These are phyloP conservation scores for Millerozyma miso DNA, from an alignment of 805 yeast genomes.

Conservation along the genomic window DNA sequence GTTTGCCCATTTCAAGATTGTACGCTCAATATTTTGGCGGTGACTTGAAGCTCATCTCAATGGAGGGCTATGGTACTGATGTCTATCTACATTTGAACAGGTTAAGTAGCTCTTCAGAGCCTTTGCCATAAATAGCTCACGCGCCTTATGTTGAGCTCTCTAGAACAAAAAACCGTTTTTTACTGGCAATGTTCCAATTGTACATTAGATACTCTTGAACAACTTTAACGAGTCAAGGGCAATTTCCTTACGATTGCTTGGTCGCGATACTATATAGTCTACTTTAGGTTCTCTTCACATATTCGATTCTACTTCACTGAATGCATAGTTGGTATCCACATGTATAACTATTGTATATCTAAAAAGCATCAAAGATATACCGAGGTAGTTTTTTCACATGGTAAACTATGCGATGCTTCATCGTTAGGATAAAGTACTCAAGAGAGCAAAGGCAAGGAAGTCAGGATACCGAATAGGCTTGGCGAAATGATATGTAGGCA, in stretches of 20 bases:
- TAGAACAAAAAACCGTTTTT: neutral
- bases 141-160: neutral
- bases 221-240: too few relatives aligned
- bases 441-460: too few relatives aligned
- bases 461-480: too few relatives aligned
- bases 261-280: neutral
- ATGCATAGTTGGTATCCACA: too few relatives aligned
- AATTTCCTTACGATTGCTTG: too few relatives aligned
- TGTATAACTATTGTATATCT: too few relatives aligned
- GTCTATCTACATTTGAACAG: slow-evolving; percentile 84
- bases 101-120: slow-evolving; percentile 69
- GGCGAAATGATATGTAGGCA: too few relatives aligned
- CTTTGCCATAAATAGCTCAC: slow-evolving; percentile 40
- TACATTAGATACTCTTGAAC: too few relatives aligned
- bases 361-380: too few relatives aligned
- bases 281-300: neutral
- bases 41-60: slow-evolving; percentile 76
- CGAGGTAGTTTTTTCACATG: too few relatives aligned
- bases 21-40: slow-evolving; percentile 92
- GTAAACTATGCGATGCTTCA: too few relatives aligned
- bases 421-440: too few relatives aligned
- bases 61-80: slow-evolving; percentile 95
- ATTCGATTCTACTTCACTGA: neutral
- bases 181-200: neutral
- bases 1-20: slow-evolving; percentile 78